Evolutionary conservation across 2,329 filamentous ascomycete genomes (phyloP).

Genomic region (Aotearoamyces nothofagi): DNA sequence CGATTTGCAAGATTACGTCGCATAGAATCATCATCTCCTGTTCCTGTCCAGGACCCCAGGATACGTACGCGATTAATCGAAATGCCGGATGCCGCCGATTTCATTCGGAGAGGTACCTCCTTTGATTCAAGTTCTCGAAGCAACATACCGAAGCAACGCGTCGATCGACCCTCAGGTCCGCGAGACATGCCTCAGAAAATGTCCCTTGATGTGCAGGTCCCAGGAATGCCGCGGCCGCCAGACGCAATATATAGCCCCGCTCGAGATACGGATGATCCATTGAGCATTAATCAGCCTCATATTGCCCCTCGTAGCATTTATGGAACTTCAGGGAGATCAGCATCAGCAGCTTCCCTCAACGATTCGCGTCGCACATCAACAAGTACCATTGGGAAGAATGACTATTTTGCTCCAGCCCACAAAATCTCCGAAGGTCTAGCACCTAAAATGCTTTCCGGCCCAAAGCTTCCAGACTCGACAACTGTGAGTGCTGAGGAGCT

Average conservation of each 20-base stretch:
- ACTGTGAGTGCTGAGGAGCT: slow-evolving; percentile 43
- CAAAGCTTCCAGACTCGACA: slow-evolving; percentile 8
- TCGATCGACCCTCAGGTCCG: slow-evolving; percentile 11
- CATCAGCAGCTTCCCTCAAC: slow-evolving; percentile 13
- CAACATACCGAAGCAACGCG: not conserved
- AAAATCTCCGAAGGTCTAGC: not conserved
- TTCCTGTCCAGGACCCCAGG: slow-evolving; percentile 33
- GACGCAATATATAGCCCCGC: slow-evolving; percentile 21
- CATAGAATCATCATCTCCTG: slow-evolving; percentile 19
- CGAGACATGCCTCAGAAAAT: slow-evolving; percentile 16
- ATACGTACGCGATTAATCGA: slow-evolving; percentile 33
- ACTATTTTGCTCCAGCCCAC: slow-evolving; percentile 12
- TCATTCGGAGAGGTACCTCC: slow-evolving; percentile 2
- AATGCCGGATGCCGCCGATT: slow-evolving; percentile 18
- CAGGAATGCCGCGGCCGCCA: slow-evolving; percentile 18
- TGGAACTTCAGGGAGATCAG: slow-evolving; percentile 9
- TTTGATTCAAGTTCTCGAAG: slow-evolving; percentile 1
- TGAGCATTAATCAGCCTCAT: slow-evolving; percentile 11
- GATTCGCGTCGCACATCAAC: slow-evolving; percentile 11
- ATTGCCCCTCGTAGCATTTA: slow-evolving; percentile 13
- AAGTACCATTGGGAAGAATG: slow-evolving; percentile 8
- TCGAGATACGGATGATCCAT: slow-evolving; percentile 13
- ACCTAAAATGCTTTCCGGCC: slow-evolving; percentile 1
- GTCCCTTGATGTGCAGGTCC: slow-evolving; percentile 12
- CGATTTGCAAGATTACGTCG: slow-evolving; percentile 41